Conservation (phyloP, 441 rosid genomes). For the Euphorbia schlechtendalii region DNA sequence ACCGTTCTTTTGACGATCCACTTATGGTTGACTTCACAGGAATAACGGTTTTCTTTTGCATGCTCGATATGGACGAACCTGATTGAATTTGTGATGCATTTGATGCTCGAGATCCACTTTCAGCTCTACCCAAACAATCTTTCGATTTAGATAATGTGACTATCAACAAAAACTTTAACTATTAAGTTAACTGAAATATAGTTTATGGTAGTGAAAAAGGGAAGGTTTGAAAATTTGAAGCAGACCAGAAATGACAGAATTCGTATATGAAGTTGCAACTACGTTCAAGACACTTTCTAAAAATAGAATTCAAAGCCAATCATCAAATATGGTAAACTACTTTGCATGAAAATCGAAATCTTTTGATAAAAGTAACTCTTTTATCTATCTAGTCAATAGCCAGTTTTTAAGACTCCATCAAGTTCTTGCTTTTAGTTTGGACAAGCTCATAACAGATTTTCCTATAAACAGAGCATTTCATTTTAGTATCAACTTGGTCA, state of each 20-base stretch:
- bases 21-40: slow-evolving; percentile 53
- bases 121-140: slow-evolving; percentile 47
- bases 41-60: slow-evolving; percentile 32
- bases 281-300: background rate
- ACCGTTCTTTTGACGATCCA: slow-evolving; percentile 78
- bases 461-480: slow-evolving; percentile 2
- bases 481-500: no score
- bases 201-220: background rate
- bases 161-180: slow-evolving; percentile 25
- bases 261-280: background rate
- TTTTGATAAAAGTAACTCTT: no score
- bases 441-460: slow-evolving; percentile 11
- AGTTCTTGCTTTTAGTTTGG: slow-evolving; percentile 10
- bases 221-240: background rate
- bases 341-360: no score
- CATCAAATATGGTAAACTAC: no score
- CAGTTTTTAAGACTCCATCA: background rate
- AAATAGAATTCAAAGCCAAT: no score
- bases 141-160: slow-evolving; percentile 59
- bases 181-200: slow-evolving; percentile 2
- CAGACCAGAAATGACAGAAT: background rate
- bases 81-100: slow-evolving; percentile 35
- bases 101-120: slow-evolving; percentile 46
- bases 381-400: no score
- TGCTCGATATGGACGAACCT: slow-evolving; percentile 29